Base-by-base conservation (phyloP, 2,329 filamentous ascomycete species). In the Alternaria arborescens region DNA sequence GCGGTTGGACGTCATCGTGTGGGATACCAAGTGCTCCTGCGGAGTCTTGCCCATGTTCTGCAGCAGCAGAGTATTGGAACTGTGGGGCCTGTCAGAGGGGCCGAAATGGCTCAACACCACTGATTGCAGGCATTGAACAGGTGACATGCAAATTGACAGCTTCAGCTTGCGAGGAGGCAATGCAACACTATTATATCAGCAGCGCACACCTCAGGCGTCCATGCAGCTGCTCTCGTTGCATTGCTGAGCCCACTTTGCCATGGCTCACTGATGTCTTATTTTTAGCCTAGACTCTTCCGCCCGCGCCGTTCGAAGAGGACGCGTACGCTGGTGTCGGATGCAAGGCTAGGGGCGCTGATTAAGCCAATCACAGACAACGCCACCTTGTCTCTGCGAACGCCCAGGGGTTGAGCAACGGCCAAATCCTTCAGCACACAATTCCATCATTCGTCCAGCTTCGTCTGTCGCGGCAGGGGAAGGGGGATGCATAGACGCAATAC, bases 1-100 rank as follows among this genome's bases (percentile, higher is more conserved):
- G 41, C 41, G 41, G 28, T 36, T 44, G 20, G 38, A 62, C 60
- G 62, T 64, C 62, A 64, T 64, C 16, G 43, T 44, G 43, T 38
- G 42, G 50, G 59, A 48, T 53, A 36, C 46, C 53, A 52, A 51
- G 55, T 51, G 58, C 34, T 53, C 38, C 30, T 44, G 20, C 32
- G 20, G 46, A 50, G 46, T 50, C 20, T 18, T 48, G 32, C 32
- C 46, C 46, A 36, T 36, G 32, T 50, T 54, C 24, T 58, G 50
- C 59, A 34, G 53, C 54, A 30, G 47, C 16, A 52, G 52, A 50
- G 51, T 50, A 52, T 62, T 52, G 54, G 48, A 59, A 60, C 38
- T 41, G 59, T 46, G 55, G 58, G 42, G 46, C 42, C 20, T 54
- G 52, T 46, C 51, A 50, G 41, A 55, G 43, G 28, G 58, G 54